Percentiles rank a stretch among this genome's conserved stretches.
Evolutionary conservation across 352 stramenopile genomes (phyloP).

Genomic region (Phytophthora kernoviae): DNA sequence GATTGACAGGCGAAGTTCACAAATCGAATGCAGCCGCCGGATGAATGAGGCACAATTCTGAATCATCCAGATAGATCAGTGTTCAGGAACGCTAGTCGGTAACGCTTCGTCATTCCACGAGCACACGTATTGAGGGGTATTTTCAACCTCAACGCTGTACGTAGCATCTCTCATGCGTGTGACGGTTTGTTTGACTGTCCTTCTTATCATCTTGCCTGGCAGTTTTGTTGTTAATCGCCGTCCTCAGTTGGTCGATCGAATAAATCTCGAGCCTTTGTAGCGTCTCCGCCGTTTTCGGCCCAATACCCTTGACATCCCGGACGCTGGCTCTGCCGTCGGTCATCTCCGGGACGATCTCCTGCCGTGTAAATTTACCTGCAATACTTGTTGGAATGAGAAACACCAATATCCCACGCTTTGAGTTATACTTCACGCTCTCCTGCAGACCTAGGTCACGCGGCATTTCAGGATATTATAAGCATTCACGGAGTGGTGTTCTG

Average conservation of each 20-base stretch:
- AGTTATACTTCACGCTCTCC: background rate
- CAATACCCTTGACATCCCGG: background rate
- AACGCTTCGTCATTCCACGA: no score
- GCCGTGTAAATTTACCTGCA: background rate
- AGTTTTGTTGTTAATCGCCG: background rate
- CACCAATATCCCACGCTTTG: background rate
- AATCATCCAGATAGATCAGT: no score
- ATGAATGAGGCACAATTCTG: no score
- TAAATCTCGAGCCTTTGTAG: background rate
- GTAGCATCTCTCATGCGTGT: background rate
- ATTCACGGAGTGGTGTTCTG: background rate
- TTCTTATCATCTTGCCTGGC: background rate
- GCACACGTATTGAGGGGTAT: background rate
- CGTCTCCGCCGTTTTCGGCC: background rate
- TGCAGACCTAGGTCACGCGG: no score
- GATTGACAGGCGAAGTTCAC: no score
- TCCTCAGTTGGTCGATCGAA: background rate
- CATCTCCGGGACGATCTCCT: background rate
- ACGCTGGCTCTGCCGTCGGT: background rate
- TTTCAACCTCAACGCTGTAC: background rate
- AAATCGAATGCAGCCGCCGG: no score
- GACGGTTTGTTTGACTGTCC: background rate
- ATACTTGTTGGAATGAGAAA: background rate
- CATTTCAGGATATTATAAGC: background rate
- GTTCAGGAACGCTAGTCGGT: no score